Conservation (phyloP, 2,329 filamentous ascomycete species). For the Capronia americana region DNA sequence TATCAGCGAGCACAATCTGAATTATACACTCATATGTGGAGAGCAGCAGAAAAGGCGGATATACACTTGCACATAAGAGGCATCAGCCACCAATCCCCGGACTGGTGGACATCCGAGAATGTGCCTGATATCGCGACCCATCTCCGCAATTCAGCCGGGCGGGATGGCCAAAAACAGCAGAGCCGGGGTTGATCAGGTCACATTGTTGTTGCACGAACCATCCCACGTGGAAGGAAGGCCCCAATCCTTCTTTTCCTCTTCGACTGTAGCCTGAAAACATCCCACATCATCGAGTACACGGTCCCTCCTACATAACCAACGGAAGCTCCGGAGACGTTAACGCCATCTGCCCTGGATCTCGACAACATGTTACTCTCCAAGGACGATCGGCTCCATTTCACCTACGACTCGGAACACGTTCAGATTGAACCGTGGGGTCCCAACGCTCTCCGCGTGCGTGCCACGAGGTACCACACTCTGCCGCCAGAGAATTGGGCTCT, state of each 20-base stretch:
- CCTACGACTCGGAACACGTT: conserved; percentile 48
- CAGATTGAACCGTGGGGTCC: conserved; percentile 50
- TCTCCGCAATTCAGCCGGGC: conserved; percentile 27
- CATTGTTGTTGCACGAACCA: not conserved
- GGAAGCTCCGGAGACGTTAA: not conserved
- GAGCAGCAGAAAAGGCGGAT: not conserved
- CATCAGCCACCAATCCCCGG: not conserved
- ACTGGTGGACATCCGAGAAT: conserved; percentile 19
- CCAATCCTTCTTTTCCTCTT: conserved; percentile 8
- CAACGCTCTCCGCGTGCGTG: conserved; percentile 48
- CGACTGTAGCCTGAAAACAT: conserved; percentile 5
- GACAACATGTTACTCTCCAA: conserved; percentile 40
- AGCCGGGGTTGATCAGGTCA: conserved; percentile 14
- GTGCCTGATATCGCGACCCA: conserved; percentile 32
- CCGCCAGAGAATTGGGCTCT: conserved; percentile 49
- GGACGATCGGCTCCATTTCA: conserved; percentile 45
- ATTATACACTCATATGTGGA: not conserved
- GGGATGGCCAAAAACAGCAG: conserved; percentile 15
- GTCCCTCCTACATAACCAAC: not conserved
- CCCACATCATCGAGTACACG: not conserved
- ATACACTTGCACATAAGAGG: not conserved
- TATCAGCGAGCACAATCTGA: not conserved
- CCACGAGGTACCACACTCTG: conserved; percentile 47
- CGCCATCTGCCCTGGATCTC: not conserved
- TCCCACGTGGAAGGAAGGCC: conserved; percentile 6